A percentile compares a stretch with the other conserved stretches of the same genome.
Evolutionary conservation across 129 eudicot genomes (phyloP).

Genomic region (Logfia minima): DNA sequence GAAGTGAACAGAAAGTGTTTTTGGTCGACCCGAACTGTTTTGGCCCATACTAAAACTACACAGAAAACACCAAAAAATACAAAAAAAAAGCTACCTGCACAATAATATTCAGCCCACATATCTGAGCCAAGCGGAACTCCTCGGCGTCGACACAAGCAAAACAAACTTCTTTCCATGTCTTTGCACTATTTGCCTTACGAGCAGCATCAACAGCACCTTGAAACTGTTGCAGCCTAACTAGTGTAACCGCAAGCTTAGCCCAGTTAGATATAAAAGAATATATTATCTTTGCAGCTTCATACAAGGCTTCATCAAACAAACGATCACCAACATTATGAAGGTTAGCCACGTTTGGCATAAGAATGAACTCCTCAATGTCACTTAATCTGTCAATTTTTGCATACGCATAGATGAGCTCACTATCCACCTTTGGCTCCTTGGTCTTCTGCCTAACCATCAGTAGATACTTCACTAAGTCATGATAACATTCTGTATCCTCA

Average conservation of each 20-base stretch:
- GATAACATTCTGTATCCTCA: conserved; percentile 72
- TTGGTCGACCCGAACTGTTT: not conserved
- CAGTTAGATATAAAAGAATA: conserved; percentile 93
- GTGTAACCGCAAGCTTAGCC: conserved; percentile 85
- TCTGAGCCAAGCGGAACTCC: conserved; percentile 97
- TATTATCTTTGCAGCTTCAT: conserved; percentile 96
- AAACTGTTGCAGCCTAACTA: conserved; percentile 81
- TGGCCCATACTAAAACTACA: not conserved
- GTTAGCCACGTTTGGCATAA: conserved; percentile 97
- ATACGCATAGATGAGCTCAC: conserved; percentile 93
- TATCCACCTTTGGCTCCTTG: conserved; percentile 93
- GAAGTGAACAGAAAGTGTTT: not conserved
- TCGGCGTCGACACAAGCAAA: conserved; percentile 98
- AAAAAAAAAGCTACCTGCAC: conserved; percentile 57
- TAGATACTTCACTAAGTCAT: conserved; percentile 79
- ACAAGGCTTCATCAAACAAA: conserved; percentile 85
- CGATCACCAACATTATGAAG: conserved; percentile 89
- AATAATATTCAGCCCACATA: conserved; percentile 89
- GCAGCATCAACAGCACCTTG: conserved; percentile 99
- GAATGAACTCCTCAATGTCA: conserved; percentile 89
- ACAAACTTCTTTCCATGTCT: conserved; percentile 98
- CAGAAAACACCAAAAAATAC: not conserved
- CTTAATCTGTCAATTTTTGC: conserved; percentile 85
- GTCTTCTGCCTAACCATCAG: conserved; percentile 91
- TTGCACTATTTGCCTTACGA: conserved; percentile 86